Evolutionary conservation across 257 asterid genomes (phyloP).

Genomic region (Linaria vulgaris): DNA sequence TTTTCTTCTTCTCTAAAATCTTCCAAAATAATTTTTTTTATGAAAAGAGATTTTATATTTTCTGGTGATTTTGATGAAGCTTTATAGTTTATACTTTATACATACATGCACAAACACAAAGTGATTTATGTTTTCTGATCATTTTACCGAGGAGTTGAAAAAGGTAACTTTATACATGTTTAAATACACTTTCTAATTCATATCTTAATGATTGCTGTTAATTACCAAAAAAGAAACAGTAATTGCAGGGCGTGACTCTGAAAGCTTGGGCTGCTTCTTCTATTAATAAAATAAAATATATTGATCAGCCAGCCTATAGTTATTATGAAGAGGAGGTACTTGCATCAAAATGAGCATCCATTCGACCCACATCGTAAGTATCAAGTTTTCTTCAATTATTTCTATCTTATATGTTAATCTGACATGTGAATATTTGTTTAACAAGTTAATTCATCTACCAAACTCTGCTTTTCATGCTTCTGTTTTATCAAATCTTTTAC

Average conservation of each 20-base stretch:
- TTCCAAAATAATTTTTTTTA: no score
- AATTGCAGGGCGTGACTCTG: conserved; percentile 23
- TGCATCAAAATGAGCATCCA: conserved; percentile 60
- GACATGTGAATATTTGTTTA: conserved; percentile 1
- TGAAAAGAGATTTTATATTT: no score
- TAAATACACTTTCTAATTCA: no score
- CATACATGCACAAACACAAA: no score
- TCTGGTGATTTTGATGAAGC: no score
- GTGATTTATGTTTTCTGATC: no score
- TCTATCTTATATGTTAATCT: background rate
- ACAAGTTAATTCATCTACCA: background rate
- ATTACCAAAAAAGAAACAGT: no score
- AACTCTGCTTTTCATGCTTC: conserved; percentile 2
- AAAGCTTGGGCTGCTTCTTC: background rate
- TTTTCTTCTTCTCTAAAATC: no score
- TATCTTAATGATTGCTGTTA: no score
- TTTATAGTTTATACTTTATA: no score
- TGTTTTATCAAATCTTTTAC: background rate
- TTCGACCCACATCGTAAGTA: conserved; percentile 66
- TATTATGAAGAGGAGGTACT: conserved; percentile 62
- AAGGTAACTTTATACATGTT: no score
- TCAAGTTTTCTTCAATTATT: background rate
- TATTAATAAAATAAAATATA: conserved; percentile 1
- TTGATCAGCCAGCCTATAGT: conserved; percentile 14
- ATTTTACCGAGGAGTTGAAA: no score